Conservation (phyloP, 78 protist genomes). For the Tieghemostelium lacteum region DNA sequence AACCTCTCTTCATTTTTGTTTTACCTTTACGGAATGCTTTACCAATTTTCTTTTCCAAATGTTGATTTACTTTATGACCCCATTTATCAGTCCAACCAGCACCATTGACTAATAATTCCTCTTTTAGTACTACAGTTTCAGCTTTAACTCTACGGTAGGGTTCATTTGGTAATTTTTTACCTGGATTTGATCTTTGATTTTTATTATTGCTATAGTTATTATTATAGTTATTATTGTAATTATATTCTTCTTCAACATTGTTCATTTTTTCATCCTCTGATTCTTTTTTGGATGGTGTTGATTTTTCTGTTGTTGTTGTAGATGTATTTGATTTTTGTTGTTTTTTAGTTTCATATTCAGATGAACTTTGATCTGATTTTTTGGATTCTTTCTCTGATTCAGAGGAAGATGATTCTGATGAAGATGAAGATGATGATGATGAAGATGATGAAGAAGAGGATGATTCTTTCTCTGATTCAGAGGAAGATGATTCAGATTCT, state of each 20-base stretch:
- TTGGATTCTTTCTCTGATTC: neutral
- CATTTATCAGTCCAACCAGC: neutral
- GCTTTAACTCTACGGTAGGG: conserved; percentile 33
- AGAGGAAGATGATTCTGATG: neutral
- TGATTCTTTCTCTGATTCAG: neutral
- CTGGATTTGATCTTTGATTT: neutral
- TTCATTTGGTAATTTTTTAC: neutral
- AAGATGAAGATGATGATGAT: neutral
- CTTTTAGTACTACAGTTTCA: conserved; percentile 1
- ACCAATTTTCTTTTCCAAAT: conserved; percentile 6
- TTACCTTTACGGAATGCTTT: conserved; percentile 41
- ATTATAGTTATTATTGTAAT: neutral
- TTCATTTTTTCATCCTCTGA: neutral
- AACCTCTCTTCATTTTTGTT: conserved; percentile 45
- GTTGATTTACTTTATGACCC: neutral
- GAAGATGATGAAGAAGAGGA: neutral
- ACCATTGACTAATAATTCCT: neutral
- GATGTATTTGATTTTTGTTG: neutral
- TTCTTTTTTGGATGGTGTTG: neutral
- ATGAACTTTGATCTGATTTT: neutral
- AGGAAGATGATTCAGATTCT: neutral
- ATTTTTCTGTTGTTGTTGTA: neutral
- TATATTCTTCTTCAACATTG: neutral
- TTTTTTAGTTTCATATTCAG: neutral
- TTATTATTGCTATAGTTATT: neutral